Percentiles rank a stretch among this genome's conserved stretches.
Conservation (phyloP, 2,329 filamentous ascomycete species). For the Beauveria brongniartii region DNA sequence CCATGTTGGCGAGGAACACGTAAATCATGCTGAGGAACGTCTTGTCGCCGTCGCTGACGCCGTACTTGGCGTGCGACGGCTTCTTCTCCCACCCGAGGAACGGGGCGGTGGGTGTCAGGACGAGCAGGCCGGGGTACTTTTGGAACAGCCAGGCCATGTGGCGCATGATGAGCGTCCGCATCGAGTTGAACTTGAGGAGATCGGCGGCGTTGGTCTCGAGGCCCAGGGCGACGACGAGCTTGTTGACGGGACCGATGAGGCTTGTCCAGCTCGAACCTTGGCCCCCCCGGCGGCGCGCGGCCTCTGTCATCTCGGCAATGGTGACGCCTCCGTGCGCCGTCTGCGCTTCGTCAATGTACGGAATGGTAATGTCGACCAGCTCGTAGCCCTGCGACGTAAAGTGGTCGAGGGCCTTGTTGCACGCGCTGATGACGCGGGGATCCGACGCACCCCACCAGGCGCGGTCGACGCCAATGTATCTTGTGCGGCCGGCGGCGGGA, state of each 20-base stretch:
- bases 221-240: constrained; percentile 59
- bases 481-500: constrained; percentile 35
- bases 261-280: constrained; percentile 42
- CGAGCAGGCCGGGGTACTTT: constrained; percentile 63
- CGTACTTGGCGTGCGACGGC: constrained; percentile 55
- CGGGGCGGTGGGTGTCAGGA: constrained; percentile 72
- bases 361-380: constrained; percentile 54
- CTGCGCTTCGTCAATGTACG: constrained; percentile 62
- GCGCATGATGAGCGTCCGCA: constrained; percentile 70
- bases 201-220: constrained; percentile 59
- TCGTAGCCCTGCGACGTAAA: constrained; percentile 43
- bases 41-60: constrained; percentile 64
- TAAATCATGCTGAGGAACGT: constrained; percentile 77
- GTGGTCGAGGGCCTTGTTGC: constrained; percentile 53
- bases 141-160: constrained; percentile 67
- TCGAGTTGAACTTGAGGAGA: constrained; percentile 61
- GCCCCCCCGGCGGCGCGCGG: constrained; percentile 33
- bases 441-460: constrained; percentile 45
- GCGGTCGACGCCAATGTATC: constrained; percentile 64
- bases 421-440: constrained; percentile 51
- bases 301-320: constrained; percentile 58
- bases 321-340: constrained; percentile 71
- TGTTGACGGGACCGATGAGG: constrained; percentile 58
- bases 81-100: constrained; percentile 64
- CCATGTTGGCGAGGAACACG: constrained; percentile 77